Conservation (phyloP, 2,329 filamentous ascomycete species). For the Pyricularia sp. region DNA sequence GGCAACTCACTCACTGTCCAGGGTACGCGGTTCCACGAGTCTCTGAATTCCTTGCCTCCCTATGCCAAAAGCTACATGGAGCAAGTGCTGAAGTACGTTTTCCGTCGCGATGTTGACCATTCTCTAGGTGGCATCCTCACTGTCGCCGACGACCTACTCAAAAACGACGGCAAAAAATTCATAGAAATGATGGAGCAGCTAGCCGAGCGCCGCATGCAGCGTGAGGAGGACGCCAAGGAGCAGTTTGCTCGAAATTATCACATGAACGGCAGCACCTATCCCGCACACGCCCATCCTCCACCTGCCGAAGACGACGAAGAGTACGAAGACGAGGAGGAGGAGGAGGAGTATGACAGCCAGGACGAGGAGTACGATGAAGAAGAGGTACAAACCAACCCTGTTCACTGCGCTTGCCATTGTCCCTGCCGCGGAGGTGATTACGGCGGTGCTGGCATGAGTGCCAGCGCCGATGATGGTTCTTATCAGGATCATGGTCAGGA, state of each 20-base stretch:
- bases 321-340: slow-evolving; percentile 34
- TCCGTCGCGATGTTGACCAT: slow-evolving; percentile 16
- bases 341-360: slow-evolving; percentile 46
- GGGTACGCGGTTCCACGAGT: slow-evolving; percentile 30
- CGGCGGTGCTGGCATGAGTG: neutral
- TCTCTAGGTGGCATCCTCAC: slow-evolving; percentile 85
- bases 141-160: slow-evolving; percentile 93
- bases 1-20: slow-evolving; percentile 95
- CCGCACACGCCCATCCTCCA: slow-evolving; percentile 59
- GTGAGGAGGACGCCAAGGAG: slow-evolving; percentile 76
- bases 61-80: slow-evolving; percentile 12
- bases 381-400: slow-evolving; percentile 38
- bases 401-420: slow-evolving; percentile 2
- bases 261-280: slow-evolving; percentile 44
- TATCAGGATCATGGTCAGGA: slow-evolving; percentile 1
- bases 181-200: slow-evolving; percentile 99
- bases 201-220: slow-evolving; percentile 90
- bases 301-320: slow-evolving; percentile 42
- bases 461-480: neutral
- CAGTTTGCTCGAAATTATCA: slow-evolving; percentile 45
- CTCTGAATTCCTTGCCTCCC: slow-evolving; percentile 18
- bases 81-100: slow-evolving; percentile 8
- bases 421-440: slow-evolving; percentile 1
- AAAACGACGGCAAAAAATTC: slow-evolving; percentile 98
- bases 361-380: slow-evolving; percentile 65